A percentile compares a stretch with the other conserved stretches of the same genome.
Evolutionary conservation across 495 filamentous ascomycete species (phyloP).

Genomic region (Aspergillus nidulans): DNA sequence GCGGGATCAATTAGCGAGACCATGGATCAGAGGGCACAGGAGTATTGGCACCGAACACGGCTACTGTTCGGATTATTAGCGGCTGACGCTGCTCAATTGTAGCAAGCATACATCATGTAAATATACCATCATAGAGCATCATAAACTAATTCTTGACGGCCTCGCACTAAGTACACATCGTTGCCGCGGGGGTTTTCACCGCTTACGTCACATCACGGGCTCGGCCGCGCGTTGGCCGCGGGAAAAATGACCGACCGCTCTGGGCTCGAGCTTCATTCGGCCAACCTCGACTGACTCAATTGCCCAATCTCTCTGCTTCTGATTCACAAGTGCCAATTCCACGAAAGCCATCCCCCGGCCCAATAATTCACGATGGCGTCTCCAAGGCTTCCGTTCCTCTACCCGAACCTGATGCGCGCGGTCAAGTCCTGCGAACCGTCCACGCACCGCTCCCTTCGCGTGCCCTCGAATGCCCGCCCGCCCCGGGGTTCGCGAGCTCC

Average conservation of each 20-base stretch:
- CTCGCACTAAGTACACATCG: not conserved
- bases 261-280: not conserved
- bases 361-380: slow-evolving; percentile 52
- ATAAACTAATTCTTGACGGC: not conserved
- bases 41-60: slow-evolving; percentile 77
- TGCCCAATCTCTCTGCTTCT: slow-evolving; percentile 13
- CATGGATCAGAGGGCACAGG: slow-evolving; percentile 54
- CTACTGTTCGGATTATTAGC: slow-evolving; percentile 64
- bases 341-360: not conserved
- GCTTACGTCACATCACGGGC: slow-evolving; percentile 30
- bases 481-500: slow-evolving; percentile 19
- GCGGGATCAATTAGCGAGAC: slow-evolving; percentile 36
- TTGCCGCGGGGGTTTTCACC: slow-evolving; percentile 33
- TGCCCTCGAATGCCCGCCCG: slow-evolving; percentile 11
- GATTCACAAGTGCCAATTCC: not conserved
- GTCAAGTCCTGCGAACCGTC: slow-evolving; percentile 36
- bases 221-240: slow-evolving; percentile 29
- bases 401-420: slow-evolving; percentile 60
- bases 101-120: not conserved
- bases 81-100: not conserved
- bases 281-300: slow-evolving; percentile 2
- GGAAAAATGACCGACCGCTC: slow-evolving; percentile 19
- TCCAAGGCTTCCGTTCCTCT: slow-evolving; percentile 66
- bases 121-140: slow-evolving; percentile 4
- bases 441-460: slow-evolving; percentile 27